Base-by-base conservation (phyloP, 352 stramenopile species). In the Pythium biforme region DNA sequence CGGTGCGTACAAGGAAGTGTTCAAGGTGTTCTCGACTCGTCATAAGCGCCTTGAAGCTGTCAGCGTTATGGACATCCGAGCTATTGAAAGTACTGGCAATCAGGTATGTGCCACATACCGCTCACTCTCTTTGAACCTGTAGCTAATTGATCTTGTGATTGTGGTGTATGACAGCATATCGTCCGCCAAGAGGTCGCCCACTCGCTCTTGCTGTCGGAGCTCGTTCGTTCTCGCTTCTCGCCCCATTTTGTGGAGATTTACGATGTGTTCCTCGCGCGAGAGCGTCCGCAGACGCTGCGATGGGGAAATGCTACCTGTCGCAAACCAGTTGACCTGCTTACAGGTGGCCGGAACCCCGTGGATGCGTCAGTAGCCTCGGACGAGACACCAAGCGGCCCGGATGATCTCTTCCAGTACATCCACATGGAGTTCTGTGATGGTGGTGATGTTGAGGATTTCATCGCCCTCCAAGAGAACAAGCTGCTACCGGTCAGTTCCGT, bases 341-440 rank as follows among this genome's bases (percentile, higher is more conserved):
- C 59, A 7, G 72, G 74, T 4, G 51, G 52, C 26, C 63, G 69
- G 22, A 66, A 72, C 29, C 73, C 37, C 23, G 33, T 61, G 4
- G 55, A 53, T 11, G 55, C 56, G 8, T 49, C 53, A n/a, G 26
- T 51, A 19, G 17, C 40, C 27, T 25, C 26, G n/a, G 43, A 39
- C 3, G 56, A 78, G 20, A 52, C 31, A 15, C 29, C 27, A 48
- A 62, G 27, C 27, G 50, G 55, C 15, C 48, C 70, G 41, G 43
- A 72, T 26, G 50, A 56, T 3, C 53, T 92, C 29, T 98, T 86
- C 66, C 97, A 99, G 77, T 99, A 98, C 69, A 99, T 99, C 59
- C 83, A 90, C 23, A 99, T 99, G 97, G 97, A 99, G 69, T 94
- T 99, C 14, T 99, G 97, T 70, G 80, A 93, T 49, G 81, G 94